Evolutionary conservation across 305 asterid species (phyloP), one percentile per base, ranked within the genome.

Genomic region (Ilex paraguariensis): DNA sequence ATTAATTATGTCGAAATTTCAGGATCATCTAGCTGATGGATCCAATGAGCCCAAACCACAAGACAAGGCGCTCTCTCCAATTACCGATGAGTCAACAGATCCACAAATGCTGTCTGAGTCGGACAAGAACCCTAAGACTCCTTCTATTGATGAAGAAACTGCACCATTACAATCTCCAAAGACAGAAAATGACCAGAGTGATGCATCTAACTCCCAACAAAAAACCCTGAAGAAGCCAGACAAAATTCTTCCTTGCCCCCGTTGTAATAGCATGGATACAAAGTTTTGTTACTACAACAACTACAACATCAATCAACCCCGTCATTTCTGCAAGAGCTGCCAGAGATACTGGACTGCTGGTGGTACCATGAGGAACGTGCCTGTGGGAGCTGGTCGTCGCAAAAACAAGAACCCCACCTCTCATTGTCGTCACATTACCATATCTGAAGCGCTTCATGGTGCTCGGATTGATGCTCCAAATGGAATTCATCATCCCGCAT

Each of bases 261-360:
- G 98, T 32, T 91, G 98, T 70, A 86, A 76, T 33, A 91, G 98
- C 79, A 82, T 79, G 94, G 96, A 86, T 50, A 91, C 98, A 3
- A 91, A 91, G 66, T 91, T 91, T 63, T 91, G 98, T 76, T 91
- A 91, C 76, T 91, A 78, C 79, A 91, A 91, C 70, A 91, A 91
- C 73, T 88, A 91, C 82, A 91, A 91, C 13, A 68, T 80, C 40
- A 86, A 77, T 36, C 95, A 87, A 63, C 96, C 97, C 44, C 87
- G 95, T 2, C 88, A 87, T 70, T 85, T 85, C 56, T 90, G 97
- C 79, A 87, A 82, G 86, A 82, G 84, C 61, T 87, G 95, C 56
- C 95, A 87, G 69, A 78, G 95, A 73, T 90, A 87, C 45, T 87
- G 95, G 95, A 90, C 97, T 0, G 94, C 95, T n/a, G 95, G 95